Percentiles rank a stretch among this genome's conserved stretches.
Evolutionary conservation across 139 green algal species (phyloP).

Genomic region (Micractinium sp.): DNA sequence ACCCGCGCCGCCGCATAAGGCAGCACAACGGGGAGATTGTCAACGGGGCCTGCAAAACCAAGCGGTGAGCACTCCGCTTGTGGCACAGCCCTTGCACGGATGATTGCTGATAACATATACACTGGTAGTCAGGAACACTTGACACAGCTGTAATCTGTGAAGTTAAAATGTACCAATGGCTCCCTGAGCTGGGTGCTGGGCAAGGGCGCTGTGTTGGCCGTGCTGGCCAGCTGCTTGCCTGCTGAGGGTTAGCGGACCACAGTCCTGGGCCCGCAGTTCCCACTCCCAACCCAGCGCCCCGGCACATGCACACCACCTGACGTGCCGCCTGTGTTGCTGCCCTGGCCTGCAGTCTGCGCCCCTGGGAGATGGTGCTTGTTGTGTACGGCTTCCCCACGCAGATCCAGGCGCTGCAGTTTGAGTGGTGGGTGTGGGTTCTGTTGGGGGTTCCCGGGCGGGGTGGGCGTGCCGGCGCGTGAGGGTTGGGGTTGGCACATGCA

Average conservation of each 20-base stretch:
- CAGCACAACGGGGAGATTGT: slow-evolving; percentile 95
- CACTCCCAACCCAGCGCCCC: too few relatives aligned
- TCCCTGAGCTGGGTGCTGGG: too few relatives aligned
- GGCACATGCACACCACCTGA: not conserved
- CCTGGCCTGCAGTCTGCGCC: slow-evolving; percentile 72
- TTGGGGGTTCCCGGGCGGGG: too few relatives aligned
- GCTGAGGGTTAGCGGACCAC: too few relatives aligned
- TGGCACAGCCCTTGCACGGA: too few relatives aligned
- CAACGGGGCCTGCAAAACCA: slow-evolving; percentile 78
- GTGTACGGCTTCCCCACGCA: slow-evolving; percentile 88
- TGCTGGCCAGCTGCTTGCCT: not conserved
- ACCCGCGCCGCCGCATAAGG: slow-evolving; percentile 82
- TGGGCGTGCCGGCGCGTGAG: too few relatives aligned
- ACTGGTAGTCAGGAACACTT: too few relatives aligned
- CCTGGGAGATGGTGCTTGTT: slow-evolving; percentile 95
- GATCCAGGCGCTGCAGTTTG: slow-evolving; percentile 92
- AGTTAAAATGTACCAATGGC: too few relatives aligned
- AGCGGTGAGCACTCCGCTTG: slow-evolving; percentile 46
- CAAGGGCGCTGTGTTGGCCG: not conserved
- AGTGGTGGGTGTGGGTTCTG: slow-evolving; percentile 87
- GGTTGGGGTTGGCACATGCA: too few relatives aligned
- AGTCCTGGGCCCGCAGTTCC: too few relatives aligned
- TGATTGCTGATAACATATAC: too few relatives aligned
- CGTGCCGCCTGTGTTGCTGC: not conserved
- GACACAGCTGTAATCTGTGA: too few relatives aligned